These are phyloP conservation scores for Brassica nigra DNA, from an alignment of 345 rosid genomes.

Conservation along the genomic window DNA sequence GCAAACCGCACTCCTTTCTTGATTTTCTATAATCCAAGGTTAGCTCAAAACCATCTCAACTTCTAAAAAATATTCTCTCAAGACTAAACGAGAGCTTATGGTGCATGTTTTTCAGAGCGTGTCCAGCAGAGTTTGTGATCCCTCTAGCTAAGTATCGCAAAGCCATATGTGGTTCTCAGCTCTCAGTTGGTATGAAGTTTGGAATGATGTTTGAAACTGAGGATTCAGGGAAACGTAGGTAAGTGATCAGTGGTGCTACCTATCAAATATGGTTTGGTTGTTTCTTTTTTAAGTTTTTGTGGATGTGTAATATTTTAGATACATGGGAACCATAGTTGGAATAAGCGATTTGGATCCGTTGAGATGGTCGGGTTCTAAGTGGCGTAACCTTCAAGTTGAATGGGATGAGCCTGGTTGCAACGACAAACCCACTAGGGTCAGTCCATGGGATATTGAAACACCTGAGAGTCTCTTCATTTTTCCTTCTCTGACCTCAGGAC, in stretches of 20 bases:
- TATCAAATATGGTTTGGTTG: not conserved
- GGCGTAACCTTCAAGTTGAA: slow-evolving; percentile 99
- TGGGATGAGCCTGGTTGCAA: slow-evolving; percentile 99
- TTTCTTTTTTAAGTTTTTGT: slow-evolving; percentile 18
- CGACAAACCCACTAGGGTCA: slow-evolving; percentile 87
- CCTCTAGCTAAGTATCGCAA: slow-evolving; percentile 78
- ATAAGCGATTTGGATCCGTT: slow-evolving; percentile 85
- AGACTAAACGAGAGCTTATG: slow-evolving; percentile 4
- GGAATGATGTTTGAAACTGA: slow-evolving; percentile 99
- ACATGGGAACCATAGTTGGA: slow-evolving; percentile 96
- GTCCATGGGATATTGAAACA: slow-evolving; percentile 97
- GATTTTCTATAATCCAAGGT: slow-evolving; percentile 98
- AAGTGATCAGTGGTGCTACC: slow-evolving; percentile 5
- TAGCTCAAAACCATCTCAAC: slow-evolving; percentile 7
- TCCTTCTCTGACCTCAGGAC: slow-evolving; percentile 89
- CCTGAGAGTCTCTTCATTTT: slow-evolving; percentile 98
- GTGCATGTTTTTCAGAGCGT: slow-evolving; percentile 58
- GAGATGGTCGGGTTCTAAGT: slow-evolving; percentile 97
- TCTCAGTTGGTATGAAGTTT: slow-evolving; percentile 95
- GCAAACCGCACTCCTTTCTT: slow-evolving; percentile 80
- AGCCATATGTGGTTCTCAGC: slow-evolving; percentile 81
- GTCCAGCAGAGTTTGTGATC: slow-evolving; percentile 95
- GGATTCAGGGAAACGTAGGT: slow-evolving; percentile 95
- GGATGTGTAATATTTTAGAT: slow-evolving; percentile 47
- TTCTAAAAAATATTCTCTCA: not conserved